Evolutionary conservation across 1,284 basidiomycete genomes (phyloP).

Genomic region (Tylopilus sp.): DNA sequence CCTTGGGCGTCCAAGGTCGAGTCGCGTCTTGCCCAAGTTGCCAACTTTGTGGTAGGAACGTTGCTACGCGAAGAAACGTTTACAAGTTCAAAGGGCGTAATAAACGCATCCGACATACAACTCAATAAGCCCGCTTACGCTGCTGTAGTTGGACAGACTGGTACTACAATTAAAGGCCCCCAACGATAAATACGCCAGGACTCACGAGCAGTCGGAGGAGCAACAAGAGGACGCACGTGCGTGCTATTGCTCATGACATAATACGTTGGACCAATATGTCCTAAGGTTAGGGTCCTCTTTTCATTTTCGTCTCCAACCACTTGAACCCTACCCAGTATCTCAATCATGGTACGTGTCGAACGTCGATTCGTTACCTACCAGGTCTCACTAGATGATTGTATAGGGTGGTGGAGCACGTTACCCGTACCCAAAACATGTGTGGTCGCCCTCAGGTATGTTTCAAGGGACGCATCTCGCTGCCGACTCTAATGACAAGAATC

Average conservation of each 20-base stretch:
- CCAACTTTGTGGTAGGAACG: too few relatives aligned
- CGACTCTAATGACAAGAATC: background rate
- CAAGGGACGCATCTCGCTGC: background rate
- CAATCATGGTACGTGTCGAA: conserved; percentile 15
- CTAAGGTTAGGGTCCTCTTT: conserved; percentile 16
- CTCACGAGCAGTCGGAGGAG: too few relatives aligned
- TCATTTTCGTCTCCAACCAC: conserved; percentile 6
- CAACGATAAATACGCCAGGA: too few relatives aligned
- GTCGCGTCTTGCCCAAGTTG: background rate
- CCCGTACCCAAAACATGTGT: conserved; percentile 66
- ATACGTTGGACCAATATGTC: background rate
- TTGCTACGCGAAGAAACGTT: too few relatives aligned
- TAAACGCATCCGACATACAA: background rate
- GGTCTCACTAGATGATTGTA: background rate
- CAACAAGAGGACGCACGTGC: too few relatives aligned
- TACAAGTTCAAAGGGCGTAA: too few relatives aligned
- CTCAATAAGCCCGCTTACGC: background rate
- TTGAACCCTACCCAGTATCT: background rate
- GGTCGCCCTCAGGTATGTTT: conserved; percentile 58
- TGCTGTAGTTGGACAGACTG: too few relatives aligned
- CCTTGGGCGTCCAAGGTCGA: background rate
- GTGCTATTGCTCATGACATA: conserved; percentile 1
- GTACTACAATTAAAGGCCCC: too few relatives aligned
- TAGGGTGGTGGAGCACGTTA: conserved; percentile 65
- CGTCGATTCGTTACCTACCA: background rate